These are phyloP conservation scores for Colletotrichum caudatum DNA, from an alignment of 2,329 filamentous ascomycete genomes.

Conservation along the genomic window DNA sequence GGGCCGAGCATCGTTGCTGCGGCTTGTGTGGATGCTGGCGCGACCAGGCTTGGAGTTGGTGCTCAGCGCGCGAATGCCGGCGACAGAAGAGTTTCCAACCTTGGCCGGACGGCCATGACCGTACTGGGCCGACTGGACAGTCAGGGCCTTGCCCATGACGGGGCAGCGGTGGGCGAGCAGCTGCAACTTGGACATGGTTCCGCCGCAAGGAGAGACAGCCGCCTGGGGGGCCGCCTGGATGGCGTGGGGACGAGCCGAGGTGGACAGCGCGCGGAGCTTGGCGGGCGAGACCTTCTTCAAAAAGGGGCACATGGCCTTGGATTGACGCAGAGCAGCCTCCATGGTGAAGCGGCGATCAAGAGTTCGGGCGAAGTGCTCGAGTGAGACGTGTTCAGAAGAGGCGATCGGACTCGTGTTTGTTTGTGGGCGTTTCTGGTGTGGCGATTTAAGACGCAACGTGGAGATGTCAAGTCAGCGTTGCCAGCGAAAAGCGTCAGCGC, in stretches of 20 bases:
- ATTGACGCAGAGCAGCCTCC: conserved; percentile 95
- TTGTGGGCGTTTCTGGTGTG: conserved; percentile 27
- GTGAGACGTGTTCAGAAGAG: neutral
- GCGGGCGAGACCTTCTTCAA: conserved; percentile 93
- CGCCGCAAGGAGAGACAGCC: conserved; percentile 78
- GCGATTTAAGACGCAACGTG: conserved; percentile 25
- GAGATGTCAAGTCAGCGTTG: conserved; percentile 19
- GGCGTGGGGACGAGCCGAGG: conserved; percentile 65
- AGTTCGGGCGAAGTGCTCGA: conserved; percentile 7
- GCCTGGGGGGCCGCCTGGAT: conserved; percentile 57
- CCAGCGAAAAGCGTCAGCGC: conserved; percentile 35
- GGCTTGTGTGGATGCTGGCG: conserved; percentile 85
- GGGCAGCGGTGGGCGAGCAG: conserved; percentile 94
- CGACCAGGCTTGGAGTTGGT: conserved; percentile 67
- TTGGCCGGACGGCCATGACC: conserved; percentile 58
- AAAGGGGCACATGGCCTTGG: conserved; percentile 97
- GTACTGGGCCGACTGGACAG: conserved; percentile 78
- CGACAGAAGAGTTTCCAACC: conserved; percentile 56
- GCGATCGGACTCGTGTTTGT: conserved; percentile 17
- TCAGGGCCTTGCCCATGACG: conserved; percentile 97
- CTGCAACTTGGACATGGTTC: conserved; percentile 97
- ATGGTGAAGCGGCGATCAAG: conserved; percentile 61
- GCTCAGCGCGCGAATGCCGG: conserved; percentile 65
- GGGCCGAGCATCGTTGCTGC: conserved; percentile 80
- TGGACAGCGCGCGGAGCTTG: conserved; percentile 89